These are phyloP conservation scores for Alternaria hordeiaustralica DNA, from an alignment of 2,329 filamentous ascomycete genomes.

Conservation along the genomic window DNA sequence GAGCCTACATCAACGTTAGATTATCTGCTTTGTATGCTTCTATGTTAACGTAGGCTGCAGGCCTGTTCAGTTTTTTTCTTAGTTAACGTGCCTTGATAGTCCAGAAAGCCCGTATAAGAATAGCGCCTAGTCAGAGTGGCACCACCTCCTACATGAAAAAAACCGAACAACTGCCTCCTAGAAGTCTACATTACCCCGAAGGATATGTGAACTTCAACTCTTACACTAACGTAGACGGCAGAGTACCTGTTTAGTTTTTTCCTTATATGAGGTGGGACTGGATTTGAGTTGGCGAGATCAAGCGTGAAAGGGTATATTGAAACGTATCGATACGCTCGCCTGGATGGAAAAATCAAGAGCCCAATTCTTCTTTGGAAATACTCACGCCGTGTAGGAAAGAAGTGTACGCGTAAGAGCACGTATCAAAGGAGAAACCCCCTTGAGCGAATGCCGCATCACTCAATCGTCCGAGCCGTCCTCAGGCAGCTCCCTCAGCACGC, in stretches of 20 bases:
- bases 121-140: background rate
- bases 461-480: slow-evolving; percentile 59
- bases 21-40: too few relatives aligned
- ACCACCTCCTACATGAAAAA: background rate
- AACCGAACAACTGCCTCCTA: background rate
- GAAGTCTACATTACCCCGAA: background rate
- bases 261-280: background rate
- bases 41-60: too few relatives aligned
- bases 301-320: slow-evolving; percentile 7
- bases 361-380: background rate
- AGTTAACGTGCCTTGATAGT: too few relatives aligned
- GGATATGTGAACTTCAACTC: background rate
- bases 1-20: too few relatives aligned
- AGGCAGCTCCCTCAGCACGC: slow-evolving; percentile 70
- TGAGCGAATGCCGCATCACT: background rate
- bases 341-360: background rate
- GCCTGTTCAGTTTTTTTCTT: too few relatives aligned
- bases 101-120: too few relatives aligned
- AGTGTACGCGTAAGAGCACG: background rate
- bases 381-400: background rate
- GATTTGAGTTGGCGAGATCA: background rate
- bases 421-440: background rate
- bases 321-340: background rate
- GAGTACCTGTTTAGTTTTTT: background rate
- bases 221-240: background rate